Percentiles rank a stretch among this genome's conserved stretches.
Conservation (phyloP, 495 filamentous ascomycete species). For the Trichoderma orchidacearum region DNA sequence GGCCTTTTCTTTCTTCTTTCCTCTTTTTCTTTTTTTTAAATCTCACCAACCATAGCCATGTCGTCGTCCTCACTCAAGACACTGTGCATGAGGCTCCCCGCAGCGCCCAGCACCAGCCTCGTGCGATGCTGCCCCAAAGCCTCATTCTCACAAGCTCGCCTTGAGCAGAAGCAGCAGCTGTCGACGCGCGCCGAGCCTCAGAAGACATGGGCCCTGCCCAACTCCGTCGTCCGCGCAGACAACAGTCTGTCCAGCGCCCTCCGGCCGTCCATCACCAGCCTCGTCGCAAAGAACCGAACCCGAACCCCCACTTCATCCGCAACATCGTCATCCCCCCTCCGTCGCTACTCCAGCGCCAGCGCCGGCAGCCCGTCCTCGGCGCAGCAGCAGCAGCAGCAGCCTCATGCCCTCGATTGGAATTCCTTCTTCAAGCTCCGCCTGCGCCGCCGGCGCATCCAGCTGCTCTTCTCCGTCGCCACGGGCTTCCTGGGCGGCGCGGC, state of each 20-base stretch:
- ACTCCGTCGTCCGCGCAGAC: background rate
- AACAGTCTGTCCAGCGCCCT: background rate
- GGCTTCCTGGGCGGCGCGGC: slow-evolving; percentile 42
- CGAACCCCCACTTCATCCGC: background rate
- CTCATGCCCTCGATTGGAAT: slow-evolving; percentile 79
- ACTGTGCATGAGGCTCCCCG: background rate
- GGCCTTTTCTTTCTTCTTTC: too few relatives aligned
- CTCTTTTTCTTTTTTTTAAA: too few relatives aligned
- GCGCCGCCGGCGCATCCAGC: slow-evolving; percentile 68
- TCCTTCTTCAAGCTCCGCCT: slow-evolving; percentile 83
- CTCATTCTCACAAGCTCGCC: background rate
- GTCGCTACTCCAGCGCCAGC: slow-evolving; percentile 11
- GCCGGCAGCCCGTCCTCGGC: slow-evolving; percentile 8
- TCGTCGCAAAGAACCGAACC: background rate
- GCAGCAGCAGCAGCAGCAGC: too few relatives aligned
- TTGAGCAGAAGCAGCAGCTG: too few relatives aligned
- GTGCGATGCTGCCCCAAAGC: background rate
- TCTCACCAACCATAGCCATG: background rate
- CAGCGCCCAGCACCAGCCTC: background rate
- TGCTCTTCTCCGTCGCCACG: slow-evolving; percentile 42
- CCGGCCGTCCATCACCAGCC: background rate
- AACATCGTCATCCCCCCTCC: slow-evolving; percentile 2
- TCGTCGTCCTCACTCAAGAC: background rate
- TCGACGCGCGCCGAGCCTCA: background rate
- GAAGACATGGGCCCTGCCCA: background rate